A percentile compares a stretch with the other conserved stretches of the same genome.
Evolutionary conservation across 768 basidiomycete genomes (phyloP).

Genomic region (Lactarius trivialis): DNA sequence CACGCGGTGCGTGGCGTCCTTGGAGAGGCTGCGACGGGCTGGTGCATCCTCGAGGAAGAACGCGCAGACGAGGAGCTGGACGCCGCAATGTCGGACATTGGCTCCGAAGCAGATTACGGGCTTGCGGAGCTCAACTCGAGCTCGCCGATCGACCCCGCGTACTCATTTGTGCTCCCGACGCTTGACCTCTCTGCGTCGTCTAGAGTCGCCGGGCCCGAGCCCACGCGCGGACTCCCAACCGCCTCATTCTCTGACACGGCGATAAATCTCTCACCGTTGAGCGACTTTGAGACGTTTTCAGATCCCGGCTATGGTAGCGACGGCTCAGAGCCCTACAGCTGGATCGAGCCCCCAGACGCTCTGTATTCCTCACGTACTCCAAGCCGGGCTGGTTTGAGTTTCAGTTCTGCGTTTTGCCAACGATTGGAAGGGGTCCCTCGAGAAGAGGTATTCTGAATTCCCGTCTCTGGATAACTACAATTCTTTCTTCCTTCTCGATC

Average conservation of each 20-base stretch:
- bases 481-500: not conserved
- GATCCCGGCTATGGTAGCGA: constrained; percentile 6
- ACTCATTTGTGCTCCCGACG: constrained; percentile 70
- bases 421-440: constrained; percentile 25
- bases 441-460: constrained; percentile 25
- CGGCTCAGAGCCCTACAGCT: constrained; percentile 23
- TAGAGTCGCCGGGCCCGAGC: constrained; percentile 17
- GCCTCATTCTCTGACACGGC: constrained; percentile 7
- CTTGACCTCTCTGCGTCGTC: constrained; percentile 62
- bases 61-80: constrained; percentile 20
- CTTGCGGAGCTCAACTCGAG: constrained; percentile 13
- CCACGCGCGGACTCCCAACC: constrained; percentile 6
- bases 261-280: not conserved
- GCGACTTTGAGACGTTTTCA: constrained; percentile 6
- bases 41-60: constrained; percentile 68
- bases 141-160: constrained; percentile 44
- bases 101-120: constrained; percentile 5
- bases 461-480: not conserved
- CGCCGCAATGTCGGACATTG: constrained; percentile 26
- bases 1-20: constrained; percentile 57
- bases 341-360: constrained; percentile 17
- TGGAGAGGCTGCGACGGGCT: constrained; percentile 65
- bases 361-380: constrained; percentile 7
- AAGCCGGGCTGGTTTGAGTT: constrained; percentile 32
- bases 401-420: constrained; percentile 36